phyloP scores from a whole-genome alignment of 1,284 basidiomycete species.

The Tilletia indica region DNA sequence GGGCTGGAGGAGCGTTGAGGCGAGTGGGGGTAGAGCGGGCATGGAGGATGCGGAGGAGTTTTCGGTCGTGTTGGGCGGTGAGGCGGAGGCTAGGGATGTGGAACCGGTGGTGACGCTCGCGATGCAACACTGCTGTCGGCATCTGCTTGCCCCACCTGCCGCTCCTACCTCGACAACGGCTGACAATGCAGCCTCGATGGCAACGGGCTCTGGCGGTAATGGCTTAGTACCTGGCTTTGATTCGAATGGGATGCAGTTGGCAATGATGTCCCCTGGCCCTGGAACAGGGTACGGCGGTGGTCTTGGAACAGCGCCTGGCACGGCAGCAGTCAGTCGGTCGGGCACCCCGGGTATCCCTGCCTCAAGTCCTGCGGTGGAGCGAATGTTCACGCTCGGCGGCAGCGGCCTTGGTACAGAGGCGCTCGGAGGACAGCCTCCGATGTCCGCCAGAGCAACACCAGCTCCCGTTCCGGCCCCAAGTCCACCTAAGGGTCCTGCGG shows the following conservation, averaged over 20 bases:
- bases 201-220: not conserved
- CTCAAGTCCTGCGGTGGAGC: conserved; percentile 3
- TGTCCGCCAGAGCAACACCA: not conserved
- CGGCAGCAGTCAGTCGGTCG: conserved; percentile 11
- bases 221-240: not conserved
- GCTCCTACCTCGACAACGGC: conserved; percentile 12
- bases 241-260: not conserved
- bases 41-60: conserved; percentile 41
- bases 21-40: conserved; percentile 23
- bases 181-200: not conserved
- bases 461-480: not conserved
- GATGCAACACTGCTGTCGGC: conserved; percentile 40
- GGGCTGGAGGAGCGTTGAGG: conserved; percentile 23
- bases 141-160: conserved; percentile 33
- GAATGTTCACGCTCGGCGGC: not conserved
- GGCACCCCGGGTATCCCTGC: not conserved
- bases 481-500: conserved; percentile 37
- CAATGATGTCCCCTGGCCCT: not conserved
- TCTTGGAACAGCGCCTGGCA: not conserved
- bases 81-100: not conserved
- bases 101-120: conserved; percentile 36
- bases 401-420: not conserved
- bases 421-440: not conserved
- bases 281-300: not conserved
- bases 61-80: conserved; percentile 12